Evolutionary conservation across 495 filamentous ascomycete genomes (phyloP), one percentile per base, ranked within the genome.

Genomic region (Penicillium mononematosum): DNA sequence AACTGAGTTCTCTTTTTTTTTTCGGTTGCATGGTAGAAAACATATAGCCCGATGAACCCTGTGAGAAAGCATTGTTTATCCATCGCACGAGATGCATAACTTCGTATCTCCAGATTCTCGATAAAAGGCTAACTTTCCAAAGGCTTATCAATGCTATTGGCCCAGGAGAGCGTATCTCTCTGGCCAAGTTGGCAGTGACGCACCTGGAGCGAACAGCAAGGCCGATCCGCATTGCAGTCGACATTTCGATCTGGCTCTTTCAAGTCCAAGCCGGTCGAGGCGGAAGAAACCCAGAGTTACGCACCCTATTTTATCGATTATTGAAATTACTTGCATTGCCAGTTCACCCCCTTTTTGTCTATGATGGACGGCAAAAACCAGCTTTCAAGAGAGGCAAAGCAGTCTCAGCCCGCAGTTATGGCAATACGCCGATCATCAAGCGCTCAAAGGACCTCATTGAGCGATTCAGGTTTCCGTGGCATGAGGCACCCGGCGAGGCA

Each of bases 171-270:
- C 83, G 94, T 22, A 79, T 92, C 50, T 88, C 95, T 24, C 79
- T 99, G 9, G 86, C 91, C 14, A 95, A 90, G 64, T 79, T 97
- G 49, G 87, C 92, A 29, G 79, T 90, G 38, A 79, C 88, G 17
- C 85, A 89, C 54, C 80, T 92, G 56, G 86, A 91, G 59, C 70
- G 82, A 32, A 84, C 81, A 41, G 79, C 82, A 22, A 81, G 86
- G 5, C 91, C 94, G 0, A 77, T 98, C 7, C 85, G 92, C 14
- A 78, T 99, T 27, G 95, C 95, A 19, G 90, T 99, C 49, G 95
- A 99, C 68, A 88, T 94, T 57, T 91, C 91, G 0, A 97, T 99
- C 69, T 99, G 95, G 95, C 86, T 96, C 22, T 98, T 96, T 65
- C 94, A 99, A 65, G 86, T 87, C 8, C 92, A 95, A 61, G 85